phyloP scores from a whole-genome alignment of 2,329 filamentous ascomycete species.

The Penicillium sp. region DNA sequence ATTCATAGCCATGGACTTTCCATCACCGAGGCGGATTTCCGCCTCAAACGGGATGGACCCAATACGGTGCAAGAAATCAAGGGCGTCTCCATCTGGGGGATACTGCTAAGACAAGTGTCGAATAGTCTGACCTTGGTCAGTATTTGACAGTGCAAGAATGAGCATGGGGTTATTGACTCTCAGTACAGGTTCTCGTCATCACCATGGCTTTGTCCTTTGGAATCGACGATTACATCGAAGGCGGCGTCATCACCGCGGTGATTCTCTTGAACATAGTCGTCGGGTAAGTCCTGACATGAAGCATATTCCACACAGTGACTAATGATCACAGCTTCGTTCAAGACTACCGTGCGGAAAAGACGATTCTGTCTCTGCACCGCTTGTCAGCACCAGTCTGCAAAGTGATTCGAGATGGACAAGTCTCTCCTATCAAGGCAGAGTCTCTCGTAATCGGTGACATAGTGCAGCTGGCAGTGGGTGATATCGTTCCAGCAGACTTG shows the following conservation, averaged over 20 bases:
- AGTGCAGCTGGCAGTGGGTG: conserved; percentile 48
- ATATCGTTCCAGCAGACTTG: conserved; percentile 56
- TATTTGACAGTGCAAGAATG: conserved; percentile 8
- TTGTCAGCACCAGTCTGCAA: conserved; percentile 53
- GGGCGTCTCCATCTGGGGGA: conserved; percentile 66
- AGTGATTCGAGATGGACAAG: conserved; percentile 52
- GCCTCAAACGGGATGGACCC: conserved; percentile 60
- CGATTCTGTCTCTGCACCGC: conserved; percentile 52
- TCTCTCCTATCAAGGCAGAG: conserved; percentile 48
- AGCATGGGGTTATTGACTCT: too few relatives aligned
- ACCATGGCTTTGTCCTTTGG: conserved; percentile 61
- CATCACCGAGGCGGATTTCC: conserved; percentile 57
- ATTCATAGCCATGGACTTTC: conserved; percentile 54
- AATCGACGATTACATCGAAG: conserved; percentile 54
- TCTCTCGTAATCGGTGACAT: conserved; percentile 58
- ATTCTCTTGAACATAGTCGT: conserved; percentile 54
- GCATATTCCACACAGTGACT: not conserved
- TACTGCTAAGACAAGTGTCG: conserved; percentile 69
- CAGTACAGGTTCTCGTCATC: conserved; percentile 64
- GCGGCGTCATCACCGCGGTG: conserved; percentile 54
- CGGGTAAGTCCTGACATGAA: conserved; percentile 32
- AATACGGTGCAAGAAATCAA: conserved; percentile 67
- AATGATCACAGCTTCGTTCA: conserved; percentile 45
- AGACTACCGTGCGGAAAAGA: conserved; percentile 56
- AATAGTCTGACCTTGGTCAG: conserved; percentile 66